These are phyloP conservation scores for Candida gigantensis DNA, from an alignment of 1,139 yeast genomes.

Conservation along the genomic window DNA sequence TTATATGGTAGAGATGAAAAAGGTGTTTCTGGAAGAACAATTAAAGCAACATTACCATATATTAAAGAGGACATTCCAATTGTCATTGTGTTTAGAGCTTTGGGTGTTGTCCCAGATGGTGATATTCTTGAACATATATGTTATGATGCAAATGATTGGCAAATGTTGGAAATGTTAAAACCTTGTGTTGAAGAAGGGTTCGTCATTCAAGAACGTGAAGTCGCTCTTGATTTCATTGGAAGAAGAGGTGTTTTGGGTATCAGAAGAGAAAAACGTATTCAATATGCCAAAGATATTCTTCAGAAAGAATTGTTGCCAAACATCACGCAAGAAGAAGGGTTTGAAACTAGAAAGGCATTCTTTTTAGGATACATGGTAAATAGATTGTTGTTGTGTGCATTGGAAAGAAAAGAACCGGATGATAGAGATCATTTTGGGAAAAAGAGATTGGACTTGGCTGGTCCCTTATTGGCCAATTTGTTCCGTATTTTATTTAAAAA, in stretches of 20 bases:
- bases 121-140: slow-evolving; percentile 97
- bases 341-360: slow-evolving; percentile 94
- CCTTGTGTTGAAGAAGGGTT: slow-evolving; percentile 99
- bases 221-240: slow-evolving; percentile 95
- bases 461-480: slow-evolving; percentile 92
- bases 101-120: slow-evolving; percentile 98
- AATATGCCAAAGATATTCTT: slow-evolving; percentile 93
- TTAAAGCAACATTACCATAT: slow-evolving; percentile 93
- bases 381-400: slow-evolving; percentile 88
- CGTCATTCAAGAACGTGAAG: slow-evolving; percentile 96
- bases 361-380: slow-evolving; percentile 98
- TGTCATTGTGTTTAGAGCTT: slow-evolving; percentile 93
- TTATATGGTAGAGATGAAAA: slow-evolving; percentile 81
- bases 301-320: slow-evolving; percentile 97
- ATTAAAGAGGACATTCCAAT: slow-evolving; percentile 96
- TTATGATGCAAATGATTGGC: slow-evolving; percentile 98
- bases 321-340: slow-evolving; percentile 96
- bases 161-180: slow-evolving; percentile 97
- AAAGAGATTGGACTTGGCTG: slow-evolving; percentile 96
- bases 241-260: slow-evolving; percentile 97
- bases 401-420: slow-evolving; percentile 96
- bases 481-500: slow-evolving; percentile 94
- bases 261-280: slow-evolving; percentile 95
- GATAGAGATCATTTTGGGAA: slow-evolving; percentile 99
- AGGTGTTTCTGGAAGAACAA: slow-evolving; percentile 75